Percentiles rank a stretch among this genome's conserved stretches.
phyloP scores from a whole-genome alignment of 2,329 filamentous ascomycete genomes.

The Emericellopsis atlantica region DNA sequence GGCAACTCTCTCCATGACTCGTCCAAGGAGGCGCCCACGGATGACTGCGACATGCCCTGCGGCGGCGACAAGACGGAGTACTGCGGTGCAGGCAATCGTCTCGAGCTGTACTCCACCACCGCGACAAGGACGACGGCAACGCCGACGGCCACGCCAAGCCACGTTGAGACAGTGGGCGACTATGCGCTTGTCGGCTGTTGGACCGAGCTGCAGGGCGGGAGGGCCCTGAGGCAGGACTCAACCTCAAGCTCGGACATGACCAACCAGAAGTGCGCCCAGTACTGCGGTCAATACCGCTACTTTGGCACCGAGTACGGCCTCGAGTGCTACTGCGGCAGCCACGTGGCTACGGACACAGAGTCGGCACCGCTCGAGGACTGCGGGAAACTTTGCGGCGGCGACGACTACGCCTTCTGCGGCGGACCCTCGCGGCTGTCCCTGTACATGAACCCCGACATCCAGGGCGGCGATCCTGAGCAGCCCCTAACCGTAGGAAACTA shows the following conservation, averaged over 20 bases:
- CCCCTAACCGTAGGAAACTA: constrained; percentile 18
- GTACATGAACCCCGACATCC: constrained; percentile 15
- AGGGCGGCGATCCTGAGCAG: constrained; percentile 15
- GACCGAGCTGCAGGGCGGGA: constrained; percentile 20
- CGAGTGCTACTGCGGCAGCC: constrained; percentile 26
- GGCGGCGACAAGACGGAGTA: constrained; percentile 26
- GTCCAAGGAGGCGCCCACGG: constrained; percentile 13
- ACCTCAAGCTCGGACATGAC: constrained; percentile 16
- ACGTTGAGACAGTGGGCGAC: constrained; percentile 7
- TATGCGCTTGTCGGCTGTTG: constrained; percentile 27
- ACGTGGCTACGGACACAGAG: constrained; percentile 11
- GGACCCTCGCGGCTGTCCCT: constrained; percentile 18
- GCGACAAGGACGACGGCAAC: constrained; percentile 17
- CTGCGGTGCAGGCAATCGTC: constrained; percentile 27
- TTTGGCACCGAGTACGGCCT: constrained; percentile 26
- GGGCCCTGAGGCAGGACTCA: constrained; percentile 17
- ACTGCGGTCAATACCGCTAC: constrained; percentile 23
- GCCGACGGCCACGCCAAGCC: constrained; percentile 14
- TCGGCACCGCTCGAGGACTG: constrained; percentile 17
- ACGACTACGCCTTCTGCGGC: constrained; percentile 19
- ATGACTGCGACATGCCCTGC: constrained; percentile 24
- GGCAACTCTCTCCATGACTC: constrained; percentile 24
- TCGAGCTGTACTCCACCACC: constrained; percentile 29
- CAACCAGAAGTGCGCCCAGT: constrained; percentile 17
- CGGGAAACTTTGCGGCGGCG: constrained; percentile 18